Conservation (phyloP, 305 asterid genomes). For the Fraxinus greggii region DNA sequence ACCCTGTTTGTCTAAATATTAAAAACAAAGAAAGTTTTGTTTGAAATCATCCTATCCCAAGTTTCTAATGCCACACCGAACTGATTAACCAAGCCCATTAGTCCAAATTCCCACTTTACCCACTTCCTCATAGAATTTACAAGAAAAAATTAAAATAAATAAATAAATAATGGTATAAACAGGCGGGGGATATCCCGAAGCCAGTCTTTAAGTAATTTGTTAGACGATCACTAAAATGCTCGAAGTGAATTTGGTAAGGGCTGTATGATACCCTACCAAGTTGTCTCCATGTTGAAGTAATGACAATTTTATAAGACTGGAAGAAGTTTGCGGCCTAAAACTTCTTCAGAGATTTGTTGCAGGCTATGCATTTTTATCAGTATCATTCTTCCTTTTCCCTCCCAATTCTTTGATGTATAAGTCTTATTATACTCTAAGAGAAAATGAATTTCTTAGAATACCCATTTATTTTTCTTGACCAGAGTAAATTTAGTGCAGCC, state of each 20-base stretch:
- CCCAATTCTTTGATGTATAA: not conserved
- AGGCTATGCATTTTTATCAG: not conserved
- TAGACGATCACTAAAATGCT: not conserved
- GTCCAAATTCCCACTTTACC: not conserved
- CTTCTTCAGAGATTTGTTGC: not conserved
- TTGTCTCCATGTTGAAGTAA: not conserved
- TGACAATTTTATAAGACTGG: not conserved
- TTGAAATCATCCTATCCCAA: not conserved
- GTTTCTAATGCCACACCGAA: not conserved
- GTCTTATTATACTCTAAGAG: not conserved
- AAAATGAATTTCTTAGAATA: not conserved
- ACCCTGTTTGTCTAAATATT: not conserved
- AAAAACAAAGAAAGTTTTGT: not conserved
- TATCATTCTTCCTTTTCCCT: not conserved
- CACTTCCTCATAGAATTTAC: not conserved
- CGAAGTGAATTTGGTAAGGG: not conserved
- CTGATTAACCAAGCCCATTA: not conserved
- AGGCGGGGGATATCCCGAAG: not conserved
- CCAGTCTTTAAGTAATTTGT: not conserved
- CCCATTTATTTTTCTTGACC: not conserved
- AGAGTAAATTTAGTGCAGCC: not conserved
- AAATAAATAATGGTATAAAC: not conserved
- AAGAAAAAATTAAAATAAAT: not conserved
- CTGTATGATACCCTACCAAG: not conserved
- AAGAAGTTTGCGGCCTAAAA: not conserved